phyloP scores from a whole-genome alignment of 495 filamentous ascomycete genomes.

The Aspergillus ellipticus region DNA sequence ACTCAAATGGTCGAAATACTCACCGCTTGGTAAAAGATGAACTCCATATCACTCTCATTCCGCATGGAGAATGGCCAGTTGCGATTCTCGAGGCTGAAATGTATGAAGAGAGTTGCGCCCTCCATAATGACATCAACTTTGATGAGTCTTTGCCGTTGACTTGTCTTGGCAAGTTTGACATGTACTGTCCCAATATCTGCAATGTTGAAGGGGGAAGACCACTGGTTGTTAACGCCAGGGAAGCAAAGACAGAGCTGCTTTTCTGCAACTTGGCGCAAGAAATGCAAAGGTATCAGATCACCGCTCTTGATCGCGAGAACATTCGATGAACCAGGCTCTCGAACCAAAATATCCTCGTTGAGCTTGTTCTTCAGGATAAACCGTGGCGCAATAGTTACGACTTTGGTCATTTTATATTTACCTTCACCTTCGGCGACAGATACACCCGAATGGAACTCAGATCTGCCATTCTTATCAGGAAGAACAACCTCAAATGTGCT shows the following conservation, averaged over 20 bases:
- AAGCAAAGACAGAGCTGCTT: conserved; percentile 94
- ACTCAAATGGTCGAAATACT: not conserved
- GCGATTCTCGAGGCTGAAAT: conserved; percentile 82
- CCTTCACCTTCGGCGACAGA: conserved; percentile 86
- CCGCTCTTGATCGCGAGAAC: conserved; percentile 71
- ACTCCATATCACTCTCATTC: conserved; percentile 94
- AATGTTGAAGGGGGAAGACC: conserved; percentile 97
- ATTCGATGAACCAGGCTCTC: conserved; percentile 84
- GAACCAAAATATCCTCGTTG: conserved; percentile 78
- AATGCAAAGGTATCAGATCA: conserved; percentile 78
- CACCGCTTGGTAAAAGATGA: conserved; percentile 83
- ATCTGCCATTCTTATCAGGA: conserved; percentile 62
- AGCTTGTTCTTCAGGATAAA: conserved; percentile 94
- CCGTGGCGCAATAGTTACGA: conserved; percentile 87
- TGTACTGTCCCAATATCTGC: conserved; percentile 87
- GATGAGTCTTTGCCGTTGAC: conserved; percentile 83
- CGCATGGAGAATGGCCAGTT: conserved; percentile 98
- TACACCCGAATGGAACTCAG: conserved; percentile 86
- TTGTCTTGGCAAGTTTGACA: conserved; percentile 86
- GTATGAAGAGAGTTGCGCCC: conserved; percentile 85
- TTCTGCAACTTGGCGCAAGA: conserved; percentile 68
- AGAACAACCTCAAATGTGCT: conserved; percentile 83
- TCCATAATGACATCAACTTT: conserved; percentile 89
- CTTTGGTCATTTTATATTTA: conserved; percentile 95
- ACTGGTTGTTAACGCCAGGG: conserved; percentile 92